Conservation (phyloP, 306 rosid genomes). For the Purshia tridentata region DNA sequence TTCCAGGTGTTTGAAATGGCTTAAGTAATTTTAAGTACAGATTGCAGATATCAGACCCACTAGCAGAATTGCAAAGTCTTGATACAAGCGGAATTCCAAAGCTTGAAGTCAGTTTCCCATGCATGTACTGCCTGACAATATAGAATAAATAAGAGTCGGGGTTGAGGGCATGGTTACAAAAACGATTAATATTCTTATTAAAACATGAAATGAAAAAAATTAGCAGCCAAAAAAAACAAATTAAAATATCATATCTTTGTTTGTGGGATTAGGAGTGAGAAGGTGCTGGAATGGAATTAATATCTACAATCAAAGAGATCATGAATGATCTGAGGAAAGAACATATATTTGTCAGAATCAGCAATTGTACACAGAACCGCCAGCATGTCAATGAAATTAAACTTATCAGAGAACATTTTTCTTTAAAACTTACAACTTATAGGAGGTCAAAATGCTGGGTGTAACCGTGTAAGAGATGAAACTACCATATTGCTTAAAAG, state of each 20-base stretch:
- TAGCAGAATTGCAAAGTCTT: conserved; percentile 43
- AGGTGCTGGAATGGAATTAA: neutral
- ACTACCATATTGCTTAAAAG: neutral
- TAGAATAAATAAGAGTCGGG: conserved; percentile 32
- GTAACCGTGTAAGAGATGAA: neutral
- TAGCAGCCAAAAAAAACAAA: neutral
- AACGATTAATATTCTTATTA: neutral
- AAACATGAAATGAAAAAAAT: neutral
- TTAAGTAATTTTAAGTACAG: conserved; percentile 60
- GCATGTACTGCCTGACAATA: conserved; percentile 62
- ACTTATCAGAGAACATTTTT: neutral
- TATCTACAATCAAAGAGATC: conserved; percentile 4
- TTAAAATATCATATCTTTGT: neutral
- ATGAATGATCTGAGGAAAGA: conserved; percentile 12
- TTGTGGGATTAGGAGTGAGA: neutral
- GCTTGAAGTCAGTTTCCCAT: conserved; percentile 58
- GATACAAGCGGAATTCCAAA: conserved; percentile 88
- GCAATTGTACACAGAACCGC: neutral
- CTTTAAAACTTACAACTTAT: neutral
- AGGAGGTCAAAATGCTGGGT: neutral
- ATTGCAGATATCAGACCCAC: conserved; percentile 68
- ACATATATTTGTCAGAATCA: neutral
- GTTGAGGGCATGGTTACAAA: conserved; percentile 15
- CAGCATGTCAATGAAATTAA: neutral
- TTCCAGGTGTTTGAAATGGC: conserved; percentile 55